Base-by-base conservation (phyloP, 768 basidiomycete genomes). In the Termitomyces bulborhizus region DNA sequence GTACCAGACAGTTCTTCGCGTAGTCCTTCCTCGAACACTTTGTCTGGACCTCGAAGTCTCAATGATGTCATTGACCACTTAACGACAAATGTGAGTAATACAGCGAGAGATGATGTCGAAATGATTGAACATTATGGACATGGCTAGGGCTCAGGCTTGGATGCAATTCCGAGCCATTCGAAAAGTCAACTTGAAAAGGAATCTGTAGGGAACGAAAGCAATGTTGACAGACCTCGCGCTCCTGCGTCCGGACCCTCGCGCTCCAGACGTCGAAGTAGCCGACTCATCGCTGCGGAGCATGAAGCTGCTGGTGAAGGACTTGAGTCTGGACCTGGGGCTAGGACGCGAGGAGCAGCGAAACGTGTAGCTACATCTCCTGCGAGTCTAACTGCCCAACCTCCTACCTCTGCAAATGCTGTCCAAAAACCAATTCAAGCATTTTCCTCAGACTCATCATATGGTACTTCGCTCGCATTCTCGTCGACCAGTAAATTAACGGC, bases 191-290 rank as follows among this genome's bases (percentile, higher is more conserved):
- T 15, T 13, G 51, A 16, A 21, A 34, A 37, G 29, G 32, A 31
- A 21, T 45, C 53, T n/a, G 1, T 11, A 26, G 24, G n/a, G 24
- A 27, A 37, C 40, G 51, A 54, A 41, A 42, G 39, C 7, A 48
- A 32, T 18, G 41, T 27, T 36, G n/a, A 16, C 16, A 41, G 43
- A 37, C 51, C 57, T 9, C 43, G 26, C 5, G 36, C 43, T 42
- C 53, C 51, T 41, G 54, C 52, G 6, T 45, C 56, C n/a, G 56
- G 59, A 18, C 52, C 57, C 6, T 54, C 51, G 8, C 59, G 60
- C 29, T 39, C 54, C 49, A 54, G 53, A 11, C 61, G 63, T 41
- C 54, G 63, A 53, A 59, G 59, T 50, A 53, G 34, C 34, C 48
- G 56, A 44, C 18, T 46, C 3, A 32, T 37, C 21, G 48, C 46